A percentile compares a stretch with the other conserved stretches of the same genome.
These are phyloP conservation scores for Typha latifolia DNA, from an alignment of 176 grass and related monocot species.

Conservation along the genomic window DNA sequence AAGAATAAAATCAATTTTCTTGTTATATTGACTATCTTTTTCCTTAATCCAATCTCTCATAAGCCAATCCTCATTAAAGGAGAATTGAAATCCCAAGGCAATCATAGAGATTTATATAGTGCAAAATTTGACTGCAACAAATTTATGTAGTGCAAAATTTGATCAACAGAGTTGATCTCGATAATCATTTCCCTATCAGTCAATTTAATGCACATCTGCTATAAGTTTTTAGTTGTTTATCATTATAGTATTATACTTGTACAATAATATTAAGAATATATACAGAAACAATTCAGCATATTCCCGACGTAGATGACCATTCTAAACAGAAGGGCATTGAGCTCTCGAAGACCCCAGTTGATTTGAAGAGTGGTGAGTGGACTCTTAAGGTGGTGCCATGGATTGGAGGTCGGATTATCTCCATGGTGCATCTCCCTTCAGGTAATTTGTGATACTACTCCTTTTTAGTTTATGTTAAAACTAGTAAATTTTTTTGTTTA, in stretches of 20 bases:
- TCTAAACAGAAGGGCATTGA: conserved; percentile 49
- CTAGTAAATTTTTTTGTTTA: background rate
- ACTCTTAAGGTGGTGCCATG: conserved; percentile 75
- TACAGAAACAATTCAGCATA: conserved; percentile 53
- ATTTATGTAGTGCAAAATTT: too few species aligned
- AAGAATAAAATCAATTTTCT: too few species aligned
- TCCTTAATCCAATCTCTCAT: too few species aligned
- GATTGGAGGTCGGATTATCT: conserved; percentile 88
- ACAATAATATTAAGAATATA: background rate
- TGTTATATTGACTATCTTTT: too few species aligned
- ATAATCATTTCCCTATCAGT: too few species aligned
- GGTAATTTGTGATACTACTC: conserved; percentile 34
- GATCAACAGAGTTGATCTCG: too few species aligned
- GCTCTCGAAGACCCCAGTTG: conserved; percentile 75
- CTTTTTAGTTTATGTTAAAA: conserved; percentile 6
- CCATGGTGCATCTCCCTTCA: conserved; percentile 79
- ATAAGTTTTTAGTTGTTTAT: background rate
- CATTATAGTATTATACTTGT: background rate
- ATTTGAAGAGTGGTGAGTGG: conserved; percentile 85
- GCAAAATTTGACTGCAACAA: too few species aligned
- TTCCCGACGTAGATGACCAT: conserved; percentile 53
- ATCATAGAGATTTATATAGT: background rate
- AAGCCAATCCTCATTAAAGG: too few species aligned
- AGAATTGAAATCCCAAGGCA: too few species aligned
- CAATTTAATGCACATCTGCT: too few species aligned